Conservation (phyloP, 1,284 basidiomycete species). For the Leccinum pallidistipes region DNA sequence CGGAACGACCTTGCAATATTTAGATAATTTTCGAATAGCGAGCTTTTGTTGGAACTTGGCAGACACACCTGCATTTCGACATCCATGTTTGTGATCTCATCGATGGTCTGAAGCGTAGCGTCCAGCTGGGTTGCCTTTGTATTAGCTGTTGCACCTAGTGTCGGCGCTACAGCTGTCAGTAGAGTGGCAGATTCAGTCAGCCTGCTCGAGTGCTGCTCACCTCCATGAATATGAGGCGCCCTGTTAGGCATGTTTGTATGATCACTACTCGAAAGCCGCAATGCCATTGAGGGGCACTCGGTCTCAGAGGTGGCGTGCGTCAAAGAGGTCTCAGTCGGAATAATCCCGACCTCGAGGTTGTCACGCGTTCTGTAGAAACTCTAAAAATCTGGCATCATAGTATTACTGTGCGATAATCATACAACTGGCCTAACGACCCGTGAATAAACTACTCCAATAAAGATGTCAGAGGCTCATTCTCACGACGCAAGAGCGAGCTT, state of each 20-base stretch:
- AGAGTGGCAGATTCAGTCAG: neutral
- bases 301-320: neutral
- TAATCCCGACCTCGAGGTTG: neutral
- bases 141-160: constrained; percentile 3
- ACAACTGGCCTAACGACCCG: constrained; percentile 24
- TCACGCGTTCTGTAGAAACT: neutral
- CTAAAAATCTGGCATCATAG: constrained; percentile 7
- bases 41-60: neutral
- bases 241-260: constrained; percentile 1
- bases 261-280: constrained; percentile 1
- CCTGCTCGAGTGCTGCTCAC: constrained; percentile 8
- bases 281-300: constrained; percentile 9
- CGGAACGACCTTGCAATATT: constrained; percentile 35
- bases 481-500: constrained; percentile 47
- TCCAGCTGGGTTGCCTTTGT: constrained; percentile 18
- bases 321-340: neutral
- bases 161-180: neutral
- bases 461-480: constrained; percentile 23
- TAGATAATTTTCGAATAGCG: neutral
- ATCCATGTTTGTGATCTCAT: constrained; percentile 57
- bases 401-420: constrained; percentile 25
- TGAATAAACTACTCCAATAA: constrained; percentile 41
- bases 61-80: constrained; percentile 63
- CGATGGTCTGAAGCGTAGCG: constrained; percentile 49
- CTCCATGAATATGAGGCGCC: neutral